These are phyloP conservation scores for Diaporthe eres DNA, from an alignment of 2,329 filamentous ascomycete species.

Conservation along the genomic window DNA sequence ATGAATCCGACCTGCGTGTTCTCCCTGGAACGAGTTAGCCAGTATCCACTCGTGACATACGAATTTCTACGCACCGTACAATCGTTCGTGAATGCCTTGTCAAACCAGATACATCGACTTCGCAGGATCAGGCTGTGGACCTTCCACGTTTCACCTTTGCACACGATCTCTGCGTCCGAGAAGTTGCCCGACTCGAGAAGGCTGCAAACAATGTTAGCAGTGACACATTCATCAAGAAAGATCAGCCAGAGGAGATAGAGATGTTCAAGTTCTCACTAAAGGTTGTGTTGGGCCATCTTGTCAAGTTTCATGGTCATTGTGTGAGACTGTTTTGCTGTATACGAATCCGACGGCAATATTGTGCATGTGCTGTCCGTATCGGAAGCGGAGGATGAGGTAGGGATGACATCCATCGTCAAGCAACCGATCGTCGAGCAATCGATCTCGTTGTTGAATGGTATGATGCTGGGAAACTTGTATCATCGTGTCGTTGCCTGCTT, in stretches of 20 bases:
- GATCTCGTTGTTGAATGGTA: neutral
- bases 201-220: neutral
- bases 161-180: constrained; percentile 14
- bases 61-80: neutral
- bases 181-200: neutral
- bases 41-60: neutral
- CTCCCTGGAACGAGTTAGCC: constrained; percentile 1
- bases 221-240: too few relatives aligned
- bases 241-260: neutral
- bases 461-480: neutral
- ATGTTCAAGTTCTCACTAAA: neutral
- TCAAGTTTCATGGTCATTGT: neutral
- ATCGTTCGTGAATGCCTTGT: neutral
- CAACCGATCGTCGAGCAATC: neutral
- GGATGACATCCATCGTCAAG: neutral
- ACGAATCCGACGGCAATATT: neutral
- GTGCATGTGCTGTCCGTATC: neutral
- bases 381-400: too few relatives aligned
- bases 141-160: neutral
- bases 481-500: too few relatives aligned
- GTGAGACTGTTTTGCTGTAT: neutral
- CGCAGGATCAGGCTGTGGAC: neutral
- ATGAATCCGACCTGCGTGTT: neutral
- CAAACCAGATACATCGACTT: constrained; percentile 6
- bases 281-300: neutral